Percentiles rank a stretch among this genome's conserved stretches.
phyloP scores from a whole-genome alignment of 2,329 filamentous ascomycete species.

The Sporothrix globosa region DNA sequence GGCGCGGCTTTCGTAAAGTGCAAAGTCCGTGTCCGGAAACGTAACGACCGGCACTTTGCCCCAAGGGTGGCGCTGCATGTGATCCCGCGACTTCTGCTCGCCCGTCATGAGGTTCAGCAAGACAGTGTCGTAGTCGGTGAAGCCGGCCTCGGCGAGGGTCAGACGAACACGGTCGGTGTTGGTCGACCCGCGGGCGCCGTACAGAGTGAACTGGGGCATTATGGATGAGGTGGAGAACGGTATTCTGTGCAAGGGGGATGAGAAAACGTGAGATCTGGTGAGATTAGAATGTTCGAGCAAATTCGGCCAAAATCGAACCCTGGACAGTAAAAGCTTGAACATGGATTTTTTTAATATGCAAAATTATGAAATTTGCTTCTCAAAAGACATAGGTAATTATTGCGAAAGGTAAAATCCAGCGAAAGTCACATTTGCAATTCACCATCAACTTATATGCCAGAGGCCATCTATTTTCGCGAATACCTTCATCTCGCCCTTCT shows the following conservation, averaged over 20 bases:
- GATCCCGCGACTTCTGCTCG: constrained; percentile 49
- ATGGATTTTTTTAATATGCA: too few relatives aligned
- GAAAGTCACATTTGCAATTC: too few relatives aligned
- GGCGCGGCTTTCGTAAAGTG: constrained; percentile 52
- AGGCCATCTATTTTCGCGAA: neutral
- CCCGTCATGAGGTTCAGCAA: constrained; percentile 46
- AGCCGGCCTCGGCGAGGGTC: constrained; percentile 50
- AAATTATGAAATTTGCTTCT: too few relatives aligned
- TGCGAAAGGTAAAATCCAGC: too few relatives aligned
- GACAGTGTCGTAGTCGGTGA: constrained; percentile 49
- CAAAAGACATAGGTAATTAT: too few relatives aligned
- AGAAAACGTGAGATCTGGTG: too few relatives aligned
- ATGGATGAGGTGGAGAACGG: constrained; percentile 40
- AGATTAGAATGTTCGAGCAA: neutral
- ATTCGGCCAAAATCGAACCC: neutral
- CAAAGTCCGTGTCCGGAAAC: constrained; percentile 47
- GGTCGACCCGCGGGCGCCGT: constrained; percentile 47
- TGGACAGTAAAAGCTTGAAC: neutral
- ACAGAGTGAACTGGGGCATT: constrained; percentile 51
- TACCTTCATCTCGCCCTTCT: neutral
- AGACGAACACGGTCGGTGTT: constrained; percentile 50
- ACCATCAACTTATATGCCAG: neutral
- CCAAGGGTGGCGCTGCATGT: constrained; percentile 48
- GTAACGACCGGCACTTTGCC: constrained; percentile 48
- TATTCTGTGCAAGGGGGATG: neutral